Evolutionary conservation across 1,284 basidiomycete species (phyloP), one percentile per base, ranked within the genome.

Genomic region (Apiotrichum veenhuisii): DNA sequence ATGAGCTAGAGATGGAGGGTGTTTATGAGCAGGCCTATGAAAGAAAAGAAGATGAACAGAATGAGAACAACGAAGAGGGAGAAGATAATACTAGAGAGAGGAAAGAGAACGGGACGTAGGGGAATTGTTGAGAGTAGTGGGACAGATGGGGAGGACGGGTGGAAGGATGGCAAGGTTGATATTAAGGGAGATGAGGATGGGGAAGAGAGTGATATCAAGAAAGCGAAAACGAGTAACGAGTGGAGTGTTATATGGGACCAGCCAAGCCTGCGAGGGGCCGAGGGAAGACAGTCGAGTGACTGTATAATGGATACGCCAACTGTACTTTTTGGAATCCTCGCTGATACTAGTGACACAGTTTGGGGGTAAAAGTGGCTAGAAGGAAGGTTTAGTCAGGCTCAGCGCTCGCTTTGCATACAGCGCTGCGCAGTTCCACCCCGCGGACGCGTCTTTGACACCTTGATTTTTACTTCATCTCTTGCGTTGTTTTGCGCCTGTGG

Each of bases 141-240:
- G 12, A n/a, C n/a, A 38, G 41, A 40, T 33, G 34, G 18, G 33
- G 47, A 57, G 36, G 40, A 52, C 40, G n/a, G 52, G 20, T 54
- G 43, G 30, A 36, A 33, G 36, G 47, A 37, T 15, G n/a, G n/a
- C 41, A 44, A 38, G 10, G 26, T 33, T 41, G 44, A 52, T 41
- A 43, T 11, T 37, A 43, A 45, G 34, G 41, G 57, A 45, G 51
- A 50, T 20, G 18, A 20, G 33, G 42, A 23, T 5, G 40, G 42
- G 22, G 33, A 51, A 34, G 3, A 33, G 11, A 30, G 33, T 3
- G n/a, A 7, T 10, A 22, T 3, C 15, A 41, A n/a, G 40, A 41
- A 43, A 37, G 36, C 5, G 20, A 41, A 41, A 20, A 20, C 5
- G n/a, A 10, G 22, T 11, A 18, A 15, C 11, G 34, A 38, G 42